phyloP scores from a whole-genome alignment of 805 yeast genomes.

The Metschnikowia dekortorum region DNA sequence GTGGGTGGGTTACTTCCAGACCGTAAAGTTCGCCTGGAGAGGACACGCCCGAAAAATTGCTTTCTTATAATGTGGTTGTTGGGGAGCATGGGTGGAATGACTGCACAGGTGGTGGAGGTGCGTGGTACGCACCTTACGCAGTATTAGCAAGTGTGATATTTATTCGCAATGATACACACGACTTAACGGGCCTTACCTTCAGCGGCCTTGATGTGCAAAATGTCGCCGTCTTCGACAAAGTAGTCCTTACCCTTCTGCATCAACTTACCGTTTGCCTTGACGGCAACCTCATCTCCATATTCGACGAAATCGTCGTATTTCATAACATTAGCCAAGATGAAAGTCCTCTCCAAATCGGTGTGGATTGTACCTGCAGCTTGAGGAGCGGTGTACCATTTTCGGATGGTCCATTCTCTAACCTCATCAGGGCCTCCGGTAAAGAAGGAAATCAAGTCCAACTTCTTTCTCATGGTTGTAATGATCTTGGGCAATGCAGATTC shows the following conservation, averaged over 20 bases:
- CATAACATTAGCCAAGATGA: slow-evolving; percentile 71
- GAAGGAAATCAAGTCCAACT: slow-evolving; percentile 69
- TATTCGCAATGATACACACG: neutral
- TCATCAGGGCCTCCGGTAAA: slow-evolving; percentile 86
- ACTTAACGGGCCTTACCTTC: slow-evolving; percentile 73
- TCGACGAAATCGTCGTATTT: slow-evolving; percentile 59
- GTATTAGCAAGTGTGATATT: neutral
- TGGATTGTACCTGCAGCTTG: slow-evolving; percentile 91
- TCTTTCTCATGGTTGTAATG: slow-evolving; percentile 61
- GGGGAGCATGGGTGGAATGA: neutral
- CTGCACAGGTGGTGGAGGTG: neutral
- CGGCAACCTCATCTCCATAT: slow-evolving; percentile 68
- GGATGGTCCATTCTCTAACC: slow-evolving; percentile 85
- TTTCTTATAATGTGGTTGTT: neutral
- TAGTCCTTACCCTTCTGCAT: slow-evolving; percentile 91
- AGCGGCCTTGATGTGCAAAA: slow-evolving; percentile 89
- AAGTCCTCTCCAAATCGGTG: slow-evolving; percentile 76
- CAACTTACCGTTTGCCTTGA: slow-evolving; percentile 86
- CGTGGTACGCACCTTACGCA: neutral
- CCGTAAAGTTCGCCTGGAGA: neutral
- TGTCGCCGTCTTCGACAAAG: slow-evolving; percentile 91
- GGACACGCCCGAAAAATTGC: neutral
- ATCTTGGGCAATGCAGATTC: slow-evolving; percentile 79
- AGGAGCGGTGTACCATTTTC: slow-evolving; percentile 72
- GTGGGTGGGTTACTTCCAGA: slow-evolving; percentile 5